Evolutionary conservation across 768 basidiomycete species (phyloP), one percentile per base, ranked within the genome.

Genomic region (Kockovaella imperatae): DNA sequence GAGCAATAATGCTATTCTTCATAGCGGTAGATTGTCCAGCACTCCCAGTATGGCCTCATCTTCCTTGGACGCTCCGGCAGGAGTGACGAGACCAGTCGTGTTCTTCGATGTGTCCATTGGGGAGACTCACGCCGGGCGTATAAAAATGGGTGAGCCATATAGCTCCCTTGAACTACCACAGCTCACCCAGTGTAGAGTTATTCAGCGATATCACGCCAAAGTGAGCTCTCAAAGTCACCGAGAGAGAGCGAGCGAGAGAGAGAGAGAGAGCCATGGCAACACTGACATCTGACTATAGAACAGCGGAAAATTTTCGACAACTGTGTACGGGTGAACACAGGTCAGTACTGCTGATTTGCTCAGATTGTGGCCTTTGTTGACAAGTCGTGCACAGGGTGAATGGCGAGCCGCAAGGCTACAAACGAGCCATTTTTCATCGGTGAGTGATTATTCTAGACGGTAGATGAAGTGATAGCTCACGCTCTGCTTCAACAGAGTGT

Each of bases 71-170:
- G 49, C 64, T 10, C 64, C 69, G 31, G 49, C 62, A 25, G 69
- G 69, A 0, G 54, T 60, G 20, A 56, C 53, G 6, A 80, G 93
- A 15, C 93, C 95, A 0, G 75, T 99, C 39, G 90, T 95, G 47
- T 99, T 99, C 71, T 91, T 99, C 82, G 95, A 99, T 67, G 76
- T 97, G 52, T 80, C 86, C 41, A 96, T 99, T 41, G 95, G 95
- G 35, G 93, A 97, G 74, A 96, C 90, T 0, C 87, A 87, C 26
- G 88, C 88, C 3, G 93, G 91, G 14, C 75, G 95, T 26, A 77
- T 99, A 59, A 97, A 96, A 75, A 93, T 99, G 83, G 93, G 60
- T 62, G 40, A 42, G 60, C 52, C 15, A 11, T 6, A 26, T 28
- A 13, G 4, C 10, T 11, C 40, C 13, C 40, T 26, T 25, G 18